A percentile compares a stretch with the other conserved stretches of the same genome.
phyloP scores from a whole-genome alignment of 2,329 filamentous ascomycete genomes.

The Exophiala oligosperma region DNA sequence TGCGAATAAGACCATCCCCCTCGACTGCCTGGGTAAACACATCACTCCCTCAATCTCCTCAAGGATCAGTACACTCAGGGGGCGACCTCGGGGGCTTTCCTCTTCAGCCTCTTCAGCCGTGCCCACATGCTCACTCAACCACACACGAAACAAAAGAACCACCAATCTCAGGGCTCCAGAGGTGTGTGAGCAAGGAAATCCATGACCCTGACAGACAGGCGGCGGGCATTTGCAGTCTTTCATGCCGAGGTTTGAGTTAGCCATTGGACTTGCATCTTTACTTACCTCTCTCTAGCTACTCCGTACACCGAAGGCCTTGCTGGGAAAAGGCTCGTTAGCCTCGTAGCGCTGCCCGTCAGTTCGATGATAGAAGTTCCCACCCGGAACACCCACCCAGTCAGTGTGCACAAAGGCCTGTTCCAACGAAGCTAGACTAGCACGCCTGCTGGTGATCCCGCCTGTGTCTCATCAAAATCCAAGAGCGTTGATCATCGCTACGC shows the following conservation, averaged over 20 bases:
- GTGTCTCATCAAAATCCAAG: constrained; percentile 3
- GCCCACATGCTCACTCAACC: background rate
- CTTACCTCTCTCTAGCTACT: too few relatives aligned
- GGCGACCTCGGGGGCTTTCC: background rate
- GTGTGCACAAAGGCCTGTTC: constrained; percentile 3
- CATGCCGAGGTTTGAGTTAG: background rate
- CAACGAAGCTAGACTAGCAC: too few relatives aligned
- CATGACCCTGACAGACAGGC: background rate
- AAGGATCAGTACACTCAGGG: background rate
- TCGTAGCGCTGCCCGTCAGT: background rate
- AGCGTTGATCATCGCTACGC: constrained; percentile 22
- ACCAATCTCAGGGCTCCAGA: background rate
- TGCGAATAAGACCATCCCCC: too few relatives aligned
- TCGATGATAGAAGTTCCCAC: background rate
- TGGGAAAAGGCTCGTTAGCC: background rate
- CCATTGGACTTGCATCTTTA: constrained; percentile 1
- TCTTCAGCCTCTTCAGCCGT: background rate
- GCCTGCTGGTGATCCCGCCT: constrained; percentile 4
- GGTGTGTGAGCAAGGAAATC: background rate
- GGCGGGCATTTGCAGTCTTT: background rate
- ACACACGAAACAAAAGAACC: background rate
- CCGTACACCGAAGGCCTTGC: constrained; percentile 15
- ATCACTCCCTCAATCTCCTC: background rate
- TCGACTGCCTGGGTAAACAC: background rate
- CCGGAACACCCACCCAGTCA: background rate